Base-by-base conservation (phyloP, 495 filamentous ascomycete species). In the Neurospora pannonica region DNA sequence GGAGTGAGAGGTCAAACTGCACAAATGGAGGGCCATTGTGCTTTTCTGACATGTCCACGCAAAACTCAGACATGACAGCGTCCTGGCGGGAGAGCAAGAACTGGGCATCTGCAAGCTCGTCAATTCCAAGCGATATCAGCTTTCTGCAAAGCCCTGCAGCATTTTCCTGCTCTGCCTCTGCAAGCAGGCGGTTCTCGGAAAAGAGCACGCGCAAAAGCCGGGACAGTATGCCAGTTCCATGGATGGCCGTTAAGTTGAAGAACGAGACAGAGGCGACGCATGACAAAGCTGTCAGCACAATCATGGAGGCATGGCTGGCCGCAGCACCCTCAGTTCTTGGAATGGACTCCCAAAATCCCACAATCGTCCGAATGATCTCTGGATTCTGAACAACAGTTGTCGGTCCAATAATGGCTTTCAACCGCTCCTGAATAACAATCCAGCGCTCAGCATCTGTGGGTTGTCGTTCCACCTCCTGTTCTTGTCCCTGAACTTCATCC, bases 1-100 rank as follows among this genome's bases (percentile, higher is more conserved):
- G 86, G 31, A 92, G 83, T 5, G 93, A 96, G 70, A 98, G 85
- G 83, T 99, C 96, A 82, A 99, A 98, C 78, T 98, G 93, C 78
- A 99, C 91, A 77, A 92, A 93, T 4, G 95, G 88, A 38, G 96
- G 94, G 24, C 88, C 87, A 73, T 90, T 89, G 70, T 94, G 94
- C 70, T 85, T 84, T 77, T 91, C 89, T 72, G 97, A 88, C 72
- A 90, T 90, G 74, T 88, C 84, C 21, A 95, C 84, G 42, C 97
- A 90, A 76, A 97, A 94, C 46, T 90, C 86, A 39, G 92, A 89
- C 17, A 91, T 88, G 38, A 86, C 79, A 13, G 89, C 79, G 54
- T 90, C 92, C 15, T 86, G 85, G 72, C 88, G 86, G 31, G 88
- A 87, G 77, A 97, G 90, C 46, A 99, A 85, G 71, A 88, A 88